These are phyloP conservation scores for Leucocoprinus birnbaumii DNA, from an alignment of 768 basidiomycete genomes.

Conservation along the genomic window DNA sequence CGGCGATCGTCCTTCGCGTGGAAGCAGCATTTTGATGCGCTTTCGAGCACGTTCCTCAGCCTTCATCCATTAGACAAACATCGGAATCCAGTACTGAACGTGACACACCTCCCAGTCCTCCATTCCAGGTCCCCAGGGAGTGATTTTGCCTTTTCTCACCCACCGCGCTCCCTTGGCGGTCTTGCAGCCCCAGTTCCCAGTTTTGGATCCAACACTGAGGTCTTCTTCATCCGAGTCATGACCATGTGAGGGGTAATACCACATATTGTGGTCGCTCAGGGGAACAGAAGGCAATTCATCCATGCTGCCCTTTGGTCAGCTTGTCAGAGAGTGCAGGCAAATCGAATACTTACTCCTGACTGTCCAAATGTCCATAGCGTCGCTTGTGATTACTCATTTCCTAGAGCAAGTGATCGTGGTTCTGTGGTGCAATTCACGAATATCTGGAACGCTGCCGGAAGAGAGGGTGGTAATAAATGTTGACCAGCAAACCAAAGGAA, in stretches of 20 bases:
- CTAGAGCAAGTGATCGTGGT: no score
- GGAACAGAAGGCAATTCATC: conserved; percentile 24
- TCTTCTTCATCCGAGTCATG: conserved; percentile 65
- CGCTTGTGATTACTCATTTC: conserved; percentile 6
- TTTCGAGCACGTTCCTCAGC: conserved; percentile 82
- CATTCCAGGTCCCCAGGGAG: conserved; percentile 79
- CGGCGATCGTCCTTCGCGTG: conserved; percentile 59
- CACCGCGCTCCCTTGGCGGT: conserved; percentile 72
- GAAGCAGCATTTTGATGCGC: conserved; percentile 67
- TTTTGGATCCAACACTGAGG: conserved; percentile 37
- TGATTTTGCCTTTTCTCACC: conserved; percentile 80
- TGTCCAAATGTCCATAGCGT: conserved; percentile 4
- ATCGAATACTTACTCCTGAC: conserved; percentile 8
- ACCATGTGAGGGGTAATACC: conserved; percentile 84
- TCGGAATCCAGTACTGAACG: conserved; percentile 6
- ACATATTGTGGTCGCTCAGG: conserved; percentile 70
- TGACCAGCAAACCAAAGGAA: no score
- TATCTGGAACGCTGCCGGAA: neutral
- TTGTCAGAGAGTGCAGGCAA: conserved; percentile 1
- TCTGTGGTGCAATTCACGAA: neutral
- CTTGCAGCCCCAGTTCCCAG: conserved; percentile 88
- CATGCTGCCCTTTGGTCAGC: neutral
- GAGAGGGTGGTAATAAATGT: no score
- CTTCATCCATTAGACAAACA: conserved; percentile 32
- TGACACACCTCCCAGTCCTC: conserved; percentile 81